A percentile compares a stretch with the other conserved stretches of the same genome.
Conservation (phyloP, 75 land plant genomes). For the Picea glauca region DNA sequence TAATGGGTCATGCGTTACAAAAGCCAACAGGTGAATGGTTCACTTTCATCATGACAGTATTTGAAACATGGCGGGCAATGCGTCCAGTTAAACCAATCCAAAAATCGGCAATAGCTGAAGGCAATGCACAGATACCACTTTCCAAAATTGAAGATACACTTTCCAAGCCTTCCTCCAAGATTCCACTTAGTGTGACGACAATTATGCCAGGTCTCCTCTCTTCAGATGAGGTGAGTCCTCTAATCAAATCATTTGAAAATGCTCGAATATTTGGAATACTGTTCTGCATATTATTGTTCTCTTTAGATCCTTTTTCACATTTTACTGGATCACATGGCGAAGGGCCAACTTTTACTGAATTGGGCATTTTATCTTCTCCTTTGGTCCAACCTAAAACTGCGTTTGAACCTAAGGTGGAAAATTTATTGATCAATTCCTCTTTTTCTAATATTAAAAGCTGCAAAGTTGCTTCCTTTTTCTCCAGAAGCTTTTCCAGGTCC, state of each 20-base stretch:
- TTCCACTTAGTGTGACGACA: conserved; percentile 2
- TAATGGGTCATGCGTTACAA: neutral
- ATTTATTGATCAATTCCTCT: conserved; percentile 1
- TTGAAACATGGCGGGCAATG: conserved; percentile 6
- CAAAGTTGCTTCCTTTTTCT: conserved; percentile 2
- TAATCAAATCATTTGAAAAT: neutral
- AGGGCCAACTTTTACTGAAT: conserved; percentile 4
- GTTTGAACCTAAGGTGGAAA: neutral
- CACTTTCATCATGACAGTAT: neutral
- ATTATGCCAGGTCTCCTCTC: conserved; percentile 4
- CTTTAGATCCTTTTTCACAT: conserved; percentile 3
- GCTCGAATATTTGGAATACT: neutral
- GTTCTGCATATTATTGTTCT: neutral
- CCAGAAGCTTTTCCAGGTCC: conserved; percentile 1
- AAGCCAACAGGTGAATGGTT: neutral
- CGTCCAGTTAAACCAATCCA: conserved; percentile 4
- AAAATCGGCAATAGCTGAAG: conserved; percentile 6
- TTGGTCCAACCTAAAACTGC: conserved; percentile 1
- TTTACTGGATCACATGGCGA: neutral
- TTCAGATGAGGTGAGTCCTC: neutral
- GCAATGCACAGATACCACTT: conserved; percentile 4
- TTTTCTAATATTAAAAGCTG: conserved; percentile 8
- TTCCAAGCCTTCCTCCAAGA: neutral
- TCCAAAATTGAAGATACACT: conserved; percentile 7
- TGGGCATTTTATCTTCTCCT: neutral